Conservation (phyloP, 2,329 filamentous ascomycete species). For the Alternaria solani region DNA sequence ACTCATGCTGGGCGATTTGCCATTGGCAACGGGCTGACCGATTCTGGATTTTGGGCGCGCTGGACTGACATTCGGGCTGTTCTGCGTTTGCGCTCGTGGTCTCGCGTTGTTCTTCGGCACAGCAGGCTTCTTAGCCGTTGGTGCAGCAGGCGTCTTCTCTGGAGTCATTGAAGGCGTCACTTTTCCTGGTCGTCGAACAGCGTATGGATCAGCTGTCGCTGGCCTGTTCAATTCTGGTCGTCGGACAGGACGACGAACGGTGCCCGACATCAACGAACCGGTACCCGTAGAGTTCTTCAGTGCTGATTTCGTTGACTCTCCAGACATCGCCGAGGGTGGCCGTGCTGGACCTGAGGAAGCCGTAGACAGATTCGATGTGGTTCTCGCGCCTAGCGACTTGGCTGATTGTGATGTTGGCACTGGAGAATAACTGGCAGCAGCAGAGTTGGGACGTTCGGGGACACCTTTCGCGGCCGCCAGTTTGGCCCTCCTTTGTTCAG, state of each 20-base stretch:
- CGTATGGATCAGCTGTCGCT: constrained; percentile 65
- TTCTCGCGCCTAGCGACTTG: constrained; percentile 43
- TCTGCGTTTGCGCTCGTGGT: constrained; percentile 44
- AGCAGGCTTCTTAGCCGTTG: constrained; percentile 48
- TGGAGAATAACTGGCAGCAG: constrained; percentile 62
- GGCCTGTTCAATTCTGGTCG: constrained; percentile 59
- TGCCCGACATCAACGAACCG: constrained; percentile 65
- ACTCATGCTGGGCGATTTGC: constrained; percentile 40
- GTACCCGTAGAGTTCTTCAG: constrained; percentile 44
- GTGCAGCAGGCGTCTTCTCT: constrained; percentile 53
- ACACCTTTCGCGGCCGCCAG: constrained; percentile 53
- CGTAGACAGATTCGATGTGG: constrained; percentile 40
- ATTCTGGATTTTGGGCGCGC: constrained; percentile 49
- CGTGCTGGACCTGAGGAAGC: constrained; percentile 41
- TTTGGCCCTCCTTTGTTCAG: constrained; percentile 76
- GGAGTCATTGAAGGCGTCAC: constrained; percentile 59
- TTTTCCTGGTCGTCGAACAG: constrained; percentile 48
- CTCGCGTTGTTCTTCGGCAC: constrained; percentile 42
- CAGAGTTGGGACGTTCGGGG: constrained; percentile 65
- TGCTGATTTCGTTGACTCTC: constrained; percentile 44
- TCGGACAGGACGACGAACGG: constrained; percentile 61
- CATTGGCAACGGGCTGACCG: constrained; percentile 36
- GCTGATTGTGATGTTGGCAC: constrained; percentile 49
- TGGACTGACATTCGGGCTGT: constrained; percentile 48
- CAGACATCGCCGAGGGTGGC: constrained; percentile 50